phyloP scores from a whole-genome alignment of 495 filamentous ascomycete genomes.

The Apodospora peruviana region DNA sequence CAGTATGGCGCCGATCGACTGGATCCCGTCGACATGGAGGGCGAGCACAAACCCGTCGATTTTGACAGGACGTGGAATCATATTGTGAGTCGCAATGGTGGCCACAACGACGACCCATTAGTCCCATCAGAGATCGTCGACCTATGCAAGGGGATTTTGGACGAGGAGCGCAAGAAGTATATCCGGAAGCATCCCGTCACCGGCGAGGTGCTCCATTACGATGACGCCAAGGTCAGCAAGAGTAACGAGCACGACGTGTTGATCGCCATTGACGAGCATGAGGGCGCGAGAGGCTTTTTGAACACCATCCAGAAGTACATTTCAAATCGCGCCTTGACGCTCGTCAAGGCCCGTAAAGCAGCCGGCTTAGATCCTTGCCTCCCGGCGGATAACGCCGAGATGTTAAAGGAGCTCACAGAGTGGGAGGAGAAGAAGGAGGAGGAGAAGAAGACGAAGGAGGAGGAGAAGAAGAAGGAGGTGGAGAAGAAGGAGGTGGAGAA shows the following conservation, averaged over 20 bases:
- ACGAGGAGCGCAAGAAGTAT: conserved; percentile 59
- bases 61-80: conserved; percentile 91
- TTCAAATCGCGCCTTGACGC: conserved; percentile 33
- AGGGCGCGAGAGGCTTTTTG: conserved; percentile 78
- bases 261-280: conserved; percentile 67
- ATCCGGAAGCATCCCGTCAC: conserved; percentile 49
- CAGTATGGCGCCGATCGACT: conserved; percentile 93
- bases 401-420: conserved; percentile 10
- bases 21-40: conserved; percentile 97
- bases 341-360: conserved; percentile 45
- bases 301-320: conserved; percentile 69
- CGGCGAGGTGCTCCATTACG: conserved; percentile 51
- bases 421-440: conserved; percentile 11
- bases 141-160: conserved; percentile 58
- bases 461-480: not conserved
- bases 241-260: conserved; percentile 22
- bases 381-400: conserved; percentile 11
- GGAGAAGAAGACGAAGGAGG: not conserved
- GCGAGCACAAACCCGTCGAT: conserved; percentile 83
- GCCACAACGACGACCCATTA: conserved; percentile 65
- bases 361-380: conserved; percentile 33
- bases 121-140: conserved; percentile 67
- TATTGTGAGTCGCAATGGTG: conserved; percentile 70
- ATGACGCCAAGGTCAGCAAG: conserved; percentile 56
- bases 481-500: conserved; percentile 12